phyloP scores from a whole-genome alignment of 139 green algal species.

The Volvox reticuliferus region DNA sequence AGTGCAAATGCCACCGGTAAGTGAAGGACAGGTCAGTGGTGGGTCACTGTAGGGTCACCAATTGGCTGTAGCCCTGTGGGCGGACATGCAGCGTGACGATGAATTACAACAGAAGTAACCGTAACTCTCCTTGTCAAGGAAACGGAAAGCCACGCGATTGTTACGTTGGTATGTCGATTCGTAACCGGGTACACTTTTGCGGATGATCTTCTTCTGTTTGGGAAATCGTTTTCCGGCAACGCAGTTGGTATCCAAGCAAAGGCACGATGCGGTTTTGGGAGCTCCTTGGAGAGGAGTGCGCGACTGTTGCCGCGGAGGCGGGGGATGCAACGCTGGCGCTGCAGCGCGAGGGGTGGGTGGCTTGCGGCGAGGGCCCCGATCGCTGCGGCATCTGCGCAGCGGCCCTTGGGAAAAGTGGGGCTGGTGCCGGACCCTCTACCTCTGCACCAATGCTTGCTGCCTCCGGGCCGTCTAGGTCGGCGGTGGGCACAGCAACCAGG shows the following conservation, averaged over 20 bases:
- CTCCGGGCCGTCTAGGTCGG: not conserved
- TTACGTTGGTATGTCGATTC: too few relatives aligned
- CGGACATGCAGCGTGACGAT: too few relatives aligned
- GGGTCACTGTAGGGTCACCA: too few relatives aligned
- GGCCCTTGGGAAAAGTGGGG: not conserved
- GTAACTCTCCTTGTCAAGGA: too few relatives aligned
- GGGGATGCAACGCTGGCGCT: not conserved
- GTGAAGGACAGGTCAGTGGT: not conserved
- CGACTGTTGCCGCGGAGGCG: not conserved
- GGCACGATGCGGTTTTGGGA: slow-evolving; percentile 25
- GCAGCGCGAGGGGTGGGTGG: not conserved
- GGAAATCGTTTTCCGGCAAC: not conserved
- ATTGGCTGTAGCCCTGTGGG: too few relatives aligned
- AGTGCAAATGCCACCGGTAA: slow-evolving; percentile 37
- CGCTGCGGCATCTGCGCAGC: slow-evolving; percentile 2
- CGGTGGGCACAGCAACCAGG: not conserved
- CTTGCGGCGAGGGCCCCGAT: not conserved
- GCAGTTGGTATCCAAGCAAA: slow-evolving; percentile 25
- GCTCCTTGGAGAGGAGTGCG: not conserved
- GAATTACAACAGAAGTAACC: not conserved
- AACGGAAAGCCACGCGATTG: too few relatives aligned
- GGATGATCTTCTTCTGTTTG: too few relatives aligned
- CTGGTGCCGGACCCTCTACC: not conserved
- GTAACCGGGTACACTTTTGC: too few relatives aligned
- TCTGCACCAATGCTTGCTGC: not conserved